Conservation (phyloP, 129 eudicot species). For the Glebionis coronaria region DNA sequence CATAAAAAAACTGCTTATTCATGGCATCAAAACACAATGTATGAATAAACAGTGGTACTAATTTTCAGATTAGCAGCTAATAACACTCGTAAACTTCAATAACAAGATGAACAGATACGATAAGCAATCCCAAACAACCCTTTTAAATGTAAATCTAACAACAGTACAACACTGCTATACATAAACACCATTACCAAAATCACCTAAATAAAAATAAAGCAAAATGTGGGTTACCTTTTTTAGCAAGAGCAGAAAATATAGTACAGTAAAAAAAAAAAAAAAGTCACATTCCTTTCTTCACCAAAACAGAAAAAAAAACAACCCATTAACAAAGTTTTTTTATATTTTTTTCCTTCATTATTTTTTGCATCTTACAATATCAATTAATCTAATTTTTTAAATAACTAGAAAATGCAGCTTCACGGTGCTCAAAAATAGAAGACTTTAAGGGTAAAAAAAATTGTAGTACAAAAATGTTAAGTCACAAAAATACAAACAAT, state of each 20-base stretch:
- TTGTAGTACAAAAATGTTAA: not conserved
- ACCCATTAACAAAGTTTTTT: no score
- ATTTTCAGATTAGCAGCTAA: not conserved
- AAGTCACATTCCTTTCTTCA: constrained; percentile 31
- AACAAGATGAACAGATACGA: constrained; percentile 9
- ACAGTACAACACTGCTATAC: no score
- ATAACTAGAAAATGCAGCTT: not conserved
- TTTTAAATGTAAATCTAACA: no score
- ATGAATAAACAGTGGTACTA: no score
- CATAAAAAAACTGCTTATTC: no score
- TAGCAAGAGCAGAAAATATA: constrained; percentile 20
- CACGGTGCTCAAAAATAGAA: constrained; percentile 40
- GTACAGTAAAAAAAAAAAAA: constrained; percentile 1
- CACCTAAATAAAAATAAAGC: constrained; percentile 23
- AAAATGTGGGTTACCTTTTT: constrained; percentile 40
- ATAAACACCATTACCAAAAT: constrained; percentile 26
- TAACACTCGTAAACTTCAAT: not conserved
- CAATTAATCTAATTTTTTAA: no score
- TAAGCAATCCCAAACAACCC: not conserved
- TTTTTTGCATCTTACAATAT: no score
- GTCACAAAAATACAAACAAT: constrained; percentile 30
- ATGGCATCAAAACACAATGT: no score
- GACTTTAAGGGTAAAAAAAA: constrained; percentile 25
- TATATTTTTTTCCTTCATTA: no score
- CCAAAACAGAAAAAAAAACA: constrained; percentile 19